Percentiles rank a stretch among this genome's conserved stretches.
These are phyloP conservation scores for Borovskyia barvae DNA, from an alignment of 208 protist genomes.

Conservation along the genomic window DNA sequence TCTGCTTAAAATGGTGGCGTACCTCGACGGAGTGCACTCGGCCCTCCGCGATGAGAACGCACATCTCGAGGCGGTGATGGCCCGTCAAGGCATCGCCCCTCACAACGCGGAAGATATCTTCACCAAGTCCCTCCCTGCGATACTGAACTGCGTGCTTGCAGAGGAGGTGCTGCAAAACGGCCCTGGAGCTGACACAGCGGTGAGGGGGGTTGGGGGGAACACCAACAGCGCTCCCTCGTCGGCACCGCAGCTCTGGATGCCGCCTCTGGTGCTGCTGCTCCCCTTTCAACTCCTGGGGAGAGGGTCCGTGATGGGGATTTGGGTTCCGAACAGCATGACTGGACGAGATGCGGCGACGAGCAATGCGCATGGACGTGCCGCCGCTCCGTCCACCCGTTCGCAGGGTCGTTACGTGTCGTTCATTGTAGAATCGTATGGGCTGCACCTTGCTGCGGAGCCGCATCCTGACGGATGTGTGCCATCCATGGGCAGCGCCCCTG, in stretches of 20 bases:
- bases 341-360: neutral
- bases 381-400: neutral
- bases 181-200: too few species aligned
- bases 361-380: too few species aligned
- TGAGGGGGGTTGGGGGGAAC: too few species aligned
- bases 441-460: slow-evolving; percentile 4
- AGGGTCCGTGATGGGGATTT: slow-evolving; percentile 43
- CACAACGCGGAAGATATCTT: slow-evolving; percentile 22
- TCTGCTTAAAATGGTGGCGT: slow-evolving; percentile 56
- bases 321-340: slow-evolving; percentile 19
- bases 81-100: slow-evolving; percentile 25
- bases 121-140: slow-evolving; percentile 45
- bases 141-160: slow-evolving; percentile 55
- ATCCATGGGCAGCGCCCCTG: neutral
- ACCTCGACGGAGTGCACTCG: slow-evolving; percentile 42
- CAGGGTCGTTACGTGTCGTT: slow-evolving; percentile 1
- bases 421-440: slow-evolving; percentile 8
- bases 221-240: too few species aligned
- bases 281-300: slow-evolving; percentile 50
- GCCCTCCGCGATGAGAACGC: slow-evolving; percentile 56
- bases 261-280: slow-evolving; percentile 60
- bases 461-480: neutral
- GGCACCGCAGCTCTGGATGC: slow-evolving; percentile 25
- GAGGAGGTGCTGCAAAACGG: slow-evolving; percentile 39
- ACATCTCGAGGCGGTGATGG: slow-evolving; percentile 45